Evolutionary conservation across 1,284 basidiomycete species (phyloP).

Genomic region (Ceratorhiza oryzae-sativae): DNA sequence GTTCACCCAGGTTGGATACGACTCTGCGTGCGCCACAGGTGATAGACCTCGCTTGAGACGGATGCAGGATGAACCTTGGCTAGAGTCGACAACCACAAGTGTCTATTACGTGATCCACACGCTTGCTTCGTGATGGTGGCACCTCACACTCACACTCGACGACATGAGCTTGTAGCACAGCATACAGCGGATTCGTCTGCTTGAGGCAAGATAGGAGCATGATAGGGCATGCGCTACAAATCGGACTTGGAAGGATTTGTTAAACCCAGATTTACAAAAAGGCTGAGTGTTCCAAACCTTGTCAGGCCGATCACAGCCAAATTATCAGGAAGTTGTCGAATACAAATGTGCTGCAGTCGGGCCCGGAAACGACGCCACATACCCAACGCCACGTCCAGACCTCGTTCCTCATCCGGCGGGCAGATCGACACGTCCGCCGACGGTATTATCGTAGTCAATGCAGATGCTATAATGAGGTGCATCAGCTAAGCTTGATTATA

Average conservation of each 20-base stretch:
- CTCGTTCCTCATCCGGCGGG: background rate
- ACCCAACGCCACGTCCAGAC: background rate
- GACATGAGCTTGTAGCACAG: no score
- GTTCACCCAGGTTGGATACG: no score
- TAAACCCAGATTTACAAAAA: background rate
- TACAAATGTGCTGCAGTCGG: background rate
- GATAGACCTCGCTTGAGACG: background rate
- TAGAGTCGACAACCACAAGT: background rate
- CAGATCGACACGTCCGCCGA: background rate
- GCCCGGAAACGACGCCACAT: background rate
- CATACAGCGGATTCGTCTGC: no score
- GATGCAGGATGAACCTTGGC: background rate
- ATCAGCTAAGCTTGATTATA: background rate
- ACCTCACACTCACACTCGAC: no score
- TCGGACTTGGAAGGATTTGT: no score
- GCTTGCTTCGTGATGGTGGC: no score
- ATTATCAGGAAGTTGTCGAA: background rate
- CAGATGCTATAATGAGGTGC: background rate
- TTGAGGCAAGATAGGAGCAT: no score
- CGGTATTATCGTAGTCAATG: background rate
- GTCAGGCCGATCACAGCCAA: background rate
- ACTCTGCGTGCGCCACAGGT: background rate
- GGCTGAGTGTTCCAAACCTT: background rate
- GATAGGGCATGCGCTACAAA: no score
- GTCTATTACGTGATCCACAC: no score